Evolutionary conservation across 768 basidiomycete species (phyloP), one percentile per base, ranked within the genome.

Genomic region (Pleurotus tuoliensis): DNA sequence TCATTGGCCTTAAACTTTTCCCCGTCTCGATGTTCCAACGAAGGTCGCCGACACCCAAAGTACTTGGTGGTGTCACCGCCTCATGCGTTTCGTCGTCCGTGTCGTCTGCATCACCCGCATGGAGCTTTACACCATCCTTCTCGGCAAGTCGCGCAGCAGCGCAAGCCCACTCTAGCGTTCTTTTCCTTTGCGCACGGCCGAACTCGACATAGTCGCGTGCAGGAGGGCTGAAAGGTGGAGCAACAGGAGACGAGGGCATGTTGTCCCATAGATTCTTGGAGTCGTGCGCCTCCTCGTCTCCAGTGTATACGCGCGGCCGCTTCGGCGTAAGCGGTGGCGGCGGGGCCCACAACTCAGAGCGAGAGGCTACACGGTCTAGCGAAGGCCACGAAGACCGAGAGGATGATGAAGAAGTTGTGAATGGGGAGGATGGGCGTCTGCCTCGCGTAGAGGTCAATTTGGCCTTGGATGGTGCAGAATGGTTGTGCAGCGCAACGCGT

Each of bases 141-240:
- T 77, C 81, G 4, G 75, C 75, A 7, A 81, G 58, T 40, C 82
- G 68, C 3, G 81, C 81, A 20, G 82, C 82, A 2, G 86, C 86
- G 68, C 87, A 90, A 0, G 87, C 87, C 86, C 86, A 89, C 63
- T 90, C 88, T 56, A 90, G 71, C 11, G 87, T 86, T 27, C 76
- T 77, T 20, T 78, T 74, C 16, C 71, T 71, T 61, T 78, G 77
- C 34, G 74, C 72, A 40, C 76, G 73, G 18, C 75, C 77, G 51
- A 80, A 78, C 22, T 78, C 77, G 60, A 81, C 72, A 51, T 74
- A 78, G 44, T 78, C 78, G 56, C 73, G 70, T 2, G 73, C 69
- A 4, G 77, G 69, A 0, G 85, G 84, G 58, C 82, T 83, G 39
- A 76, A 75, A 3, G 81, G 79, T 6, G 78, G 73, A 2, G 74